Evolutionary conservation across 352 stramenopile genomes (phyloP), one percentile per base, ranked within the genome.

Genomic region (Phytophthora citrophthora): DNA sequence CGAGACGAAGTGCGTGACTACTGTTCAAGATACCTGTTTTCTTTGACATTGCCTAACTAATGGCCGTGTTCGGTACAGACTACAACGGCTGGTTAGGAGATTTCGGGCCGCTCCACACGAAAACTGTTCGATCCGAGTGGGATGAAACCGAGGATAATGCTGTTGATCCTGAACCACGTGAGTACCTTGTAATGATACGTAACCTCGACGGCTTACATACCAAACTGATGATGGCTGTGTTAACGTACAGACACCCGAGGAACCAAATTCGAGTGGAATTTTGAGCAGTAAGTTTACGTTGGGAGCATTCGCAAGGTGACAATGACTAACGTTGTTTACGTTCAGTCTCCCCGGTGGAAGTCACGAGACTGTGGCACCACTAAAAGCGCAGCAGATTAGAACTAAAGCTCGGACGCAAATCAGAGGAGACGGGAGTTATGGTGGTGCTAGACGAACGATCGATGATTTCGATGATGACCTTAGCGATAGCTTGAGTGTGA

Each of bases 41-140:
- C 48, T 38, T 23, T 24, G 20, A 12, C 51, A 16, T 13, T 4
- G 12, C 2, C 29, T 39, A 31, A 10, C 24, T 66, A 24, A 40
- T 54, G 7, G 26, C 1, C 50, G 15, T 41, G 10, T 64, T 11
- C 29, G 61, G 3, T 16, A 16, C 32, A 93, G 83, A 74, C 38
- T 92, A 86, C 69, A 86, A 86, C 23, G 79, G 81, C 7, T 95
- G 86, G 83, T 53, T 95, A 2, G 83, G 84, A 10, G 83, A 93
- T 68, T 93, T 87, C 47, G 84, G 86, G 2, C 79, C 81, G 4
- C 64, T 79, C 43, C 86, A 93, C 44, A 93, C 86, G 3, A 91
- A 84, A 55, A 91, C 81, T 16, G 79, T 93, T 39, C 72, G 73
- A 2, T 76, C 76, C 7, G 70, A 75, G 15, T 90, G 82, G 74